phyloP scores from a whole-genome alignment of 176 grass and related monocot genomes.

The Triticum aestivum region DNA sequence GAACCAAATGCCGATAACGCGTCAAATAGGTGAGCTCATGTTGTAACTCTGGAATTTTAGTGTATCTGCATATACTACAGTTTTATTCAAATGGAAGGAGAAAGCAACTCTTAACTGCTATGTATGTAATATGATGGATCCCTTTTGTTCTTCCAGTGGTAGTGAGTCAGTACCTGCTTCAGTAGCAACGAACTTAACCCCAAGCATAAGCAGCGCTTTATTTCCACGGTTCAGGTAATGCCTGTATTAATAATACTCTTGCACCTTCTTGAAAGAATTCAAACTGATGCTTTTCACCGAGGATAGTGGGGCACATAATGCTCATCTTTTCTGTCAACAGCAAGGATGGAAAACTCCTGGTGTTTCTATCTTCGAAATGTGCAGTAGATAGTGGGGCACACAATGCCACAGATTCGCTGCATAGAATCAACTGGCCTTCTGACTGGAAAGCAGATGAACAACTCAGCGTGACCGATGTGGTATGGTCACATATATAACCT shows the following conservation, averaged over 20 bases:
- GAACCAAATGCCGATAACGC: neutral
- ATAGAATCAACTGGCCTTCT: slow-evolving; percentile 55
- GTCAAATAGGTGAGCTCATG: slow-evolving; percentile 12
- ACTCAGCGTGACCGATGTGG: slow-evolving; percentile 48
- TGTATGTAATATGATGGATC: slow-evolving; percentile 6
- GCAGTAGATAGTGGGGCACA: slow-evolving; percentile 68
- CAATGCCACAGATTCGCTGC: slow-evolving; percentile 61
- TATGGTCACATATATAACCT: slow-evolving; percentile 23
- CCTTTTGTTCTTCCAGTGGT: slow-evolving; percentile 20
- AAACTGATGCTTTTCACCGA: neutral
- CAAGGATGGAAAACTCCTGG: slow-evolving; percentile 53
- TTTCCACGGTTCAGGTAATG: slow-evolving; percentile 74
- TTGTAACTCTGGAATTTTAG: neutral
- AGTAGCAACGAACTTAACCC: slow-evolving; percentile 44
- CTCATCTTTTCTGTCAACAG: slow-evolving; percentile 25
- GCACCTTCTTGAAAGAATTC: neutral
- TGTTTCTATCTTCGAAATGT: slow-evolving; percentile 65
- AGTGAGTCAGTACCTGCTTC: slow-evolving; percentile 1
- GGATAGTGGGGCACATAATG: neutral
- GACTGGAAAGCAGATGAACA: slow-evolving; percentile 33
- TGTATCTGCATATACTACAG: neutral
- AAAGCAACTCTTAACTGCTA: neutral
- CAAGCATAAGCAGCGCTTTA: slow-evolving; percentile 54
- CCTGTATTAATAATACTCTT: neutral
- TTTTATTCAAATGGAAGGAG: neutral